Conservation (phyloP, 1,284 basidiomycete species). For the Crepidotus sp. region DNA sequence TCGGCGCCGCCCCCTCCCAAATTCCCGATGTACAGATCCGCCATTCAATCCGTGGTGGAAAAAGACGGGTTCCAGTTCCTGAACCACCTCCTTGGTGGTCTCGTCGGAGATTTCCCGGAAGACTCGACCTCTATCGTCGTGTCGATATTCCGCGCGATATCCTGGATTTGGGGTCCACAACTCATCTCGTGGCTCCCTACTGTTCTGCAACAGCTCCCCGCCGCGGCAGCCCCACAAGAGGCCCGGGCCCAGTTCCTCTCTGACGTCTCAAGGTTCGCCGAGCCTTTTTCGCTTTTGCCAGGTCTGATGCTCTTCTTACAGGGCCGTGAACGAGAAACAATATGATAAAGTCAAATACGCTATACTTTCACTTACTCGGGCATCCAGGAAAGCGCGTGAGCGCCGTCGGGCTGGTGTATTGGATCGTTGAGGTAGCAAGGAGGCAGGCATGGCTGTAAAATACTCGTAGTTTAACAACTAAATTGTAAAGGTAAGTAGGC, state of each 20-base stretch:
- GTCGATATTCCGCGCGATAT: constrained; percentile 68
- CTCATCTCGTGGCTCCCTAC: constrained; percentile 66
- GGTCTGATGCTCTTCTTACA: constrained; percentile 23
- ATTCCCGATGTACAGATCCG: constrained; percentile 52
- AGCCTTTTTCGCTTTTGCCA: background rate
- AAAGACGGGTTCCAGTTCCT: constrained; percentile 72
- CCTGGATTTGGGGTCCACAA: constrained; percentile 57
- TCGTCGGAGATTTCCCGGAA: constrained; percentile 84
- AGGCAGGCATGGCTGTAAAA: constrained; percentile 19
- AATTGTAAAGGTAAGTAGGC: constrained; percentile 14
- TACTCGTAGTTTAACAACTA: constrained; percentile 14
- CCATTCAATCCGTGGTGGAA: constrained; percentile 61
- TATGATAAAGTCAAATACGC: constrained; percentile 76
- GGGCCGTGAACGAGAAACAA: constrained; percentile 54
- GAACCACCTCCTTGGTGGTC: constrained; percentile 65
- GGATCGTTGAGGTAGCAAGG: constrained; percentile 26
- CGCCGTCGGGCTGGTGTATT: constrained; percentile 26
- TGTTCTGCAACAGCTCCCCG: constrained; percentile 65
- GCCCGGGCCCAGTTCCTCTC: constrained; percentile 71
- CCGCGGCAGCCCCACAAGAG: constrained; percentile 49
- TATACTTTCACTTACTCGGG: constrained; percentile 53
- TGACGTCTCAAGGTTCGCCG: constrained; percentile 57
- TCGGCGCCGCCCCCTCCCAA: constrained; percentile 48
- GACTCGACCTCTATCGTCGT: constrained; percentile 72
- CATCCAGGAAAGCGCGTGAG: constrained; percentile 61